Percentiles rank a stretch among this genome's conserved stretches.
Evolutionary conservation across 2,329 filamentous ascomycete genomes (phyloP).

Genomic region (Erysiphe pulchra): DNA sequence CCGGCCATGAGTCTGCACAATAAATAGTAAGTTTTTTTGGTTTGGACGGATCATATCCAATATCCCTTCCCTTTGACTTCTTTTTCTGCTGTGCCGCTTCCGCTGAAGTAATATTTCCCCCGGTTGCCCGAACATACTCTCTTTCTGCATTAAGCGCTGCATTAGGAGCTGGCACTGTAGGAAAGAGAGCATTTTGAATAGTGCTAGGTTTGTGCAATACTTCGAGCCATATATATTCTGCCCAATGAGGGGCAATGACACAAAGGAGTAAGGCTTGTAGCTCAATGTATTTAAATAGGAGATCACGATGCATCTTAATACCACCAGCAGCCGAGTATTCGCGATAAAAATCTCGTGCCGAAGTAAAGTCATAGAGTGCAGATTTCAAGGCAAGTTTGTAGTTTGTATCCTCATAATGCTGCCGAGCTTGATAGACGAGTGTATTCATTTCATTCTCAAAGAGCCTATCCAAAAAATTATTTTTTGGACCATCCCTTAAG

Average conservation of each 20-base stretch:
- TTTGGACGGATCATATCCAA: slow-evolving; percentile 67
- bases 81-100: slow-evolving; percentile 68
- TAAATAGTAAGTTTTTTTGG: slow-evolving; percentile 81
- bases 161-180: slow-evolving; percentile 37
- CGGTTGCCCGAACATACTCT: slow-evolving; percentile 50
- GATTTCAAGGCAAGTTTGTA: slow-evolving; percentile 75
- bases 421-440: slow-evolving; percentile 50
- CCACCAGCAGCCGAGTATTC: slow-evolving; percentile 53
- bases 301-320: slow-evolving; percentile 64
- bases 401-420: slow-evolving; percentile 55
- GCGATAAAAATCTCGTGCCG: slow-evolving; percentile 72
- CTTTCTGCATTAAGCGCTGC: slow-evolving; percentile 48
- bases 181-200: slow-evolving; percentile 59
- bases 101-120: slow-evolving; percentile 61
- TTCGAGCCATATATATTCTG: slow-evolving; percentile 85
- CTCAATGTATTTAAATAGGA: slow-evolving; percentile 60
- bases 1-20: slow-evolving; percentile 53
- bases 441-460: slow-evolving; percentile 87
- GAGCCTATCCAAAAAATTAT: slow-evolving; percentile 61
- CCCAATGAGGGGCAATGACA: slow-evolving; percentile 77
- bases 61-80: slow-evolving; percentile 75
- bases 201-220: slow-evolving; percentile 52
- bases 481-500: slow-evolving; percentile 51
- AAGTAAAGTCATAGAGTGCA: slow-evolving; percentile 74
- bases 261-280: slow-evolving; percentile 62